Evolutionary conservation across 1,284 basidiomycete species (phyloP), one percentile per base, ranked within the genome.

Genomic region (Sutorius eximius): DNA sequence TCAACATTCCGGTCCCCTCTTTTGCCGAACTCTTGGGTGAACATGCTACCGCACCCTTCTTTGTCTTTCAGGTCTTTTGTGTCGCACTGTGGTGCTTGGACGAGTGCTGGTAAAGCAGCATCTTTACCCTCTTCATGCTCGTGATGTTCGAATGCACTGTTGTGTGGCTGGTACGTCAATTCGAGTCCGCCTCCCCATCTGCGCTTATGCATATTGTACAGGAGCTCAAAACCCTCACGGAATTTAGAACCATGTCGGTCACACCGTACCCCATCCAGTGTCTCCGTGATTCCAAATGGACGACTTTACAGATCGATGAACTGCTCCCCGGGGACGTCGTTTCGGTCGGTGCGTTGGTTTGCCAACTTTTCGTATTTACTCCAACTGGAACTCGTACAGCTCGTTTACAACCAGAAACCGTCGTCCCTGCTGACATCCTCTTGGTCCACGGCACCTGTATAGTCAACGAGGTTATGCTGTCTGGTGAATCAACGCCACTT

Each of bases 71-170:
- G 74, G 77, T 98, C 40, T 98, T 98, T 74, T 98, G 95, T 60
- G 95, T 97, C 9, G 93, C 91, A 0, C 77, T 98, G 15, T 98
- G 95, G 95, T 93, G 90, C 69, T 74, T 98, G 65, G 95, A 98
- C 68, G 95, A 97, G 72, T 98, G 97, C 73, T 97, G 94, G 94
- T 97, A 96, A 71, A 98, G 96, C 78, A 93, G 89, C 59, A 73
- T 98, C 42, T 98, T 98, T 77, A 98, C 95, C 1, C 80, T 95
- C 33, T 97, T 98, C 82, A 98, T 98, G 95, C 79, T 98, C 47
- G 76, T 98, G 51, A 89, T 96, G 58, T 98, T 98, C 67, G 95
- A 98, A 75, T 97, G 94, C 74, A 98, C 95, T 1, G 93, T 95
- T 36, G 95, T 98, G 22, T 98, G 90, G 84, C 95, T 96, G 86